Conservation (phyloP, 768 basidiomycete species). For the Sutorius australiensis region DNA sequence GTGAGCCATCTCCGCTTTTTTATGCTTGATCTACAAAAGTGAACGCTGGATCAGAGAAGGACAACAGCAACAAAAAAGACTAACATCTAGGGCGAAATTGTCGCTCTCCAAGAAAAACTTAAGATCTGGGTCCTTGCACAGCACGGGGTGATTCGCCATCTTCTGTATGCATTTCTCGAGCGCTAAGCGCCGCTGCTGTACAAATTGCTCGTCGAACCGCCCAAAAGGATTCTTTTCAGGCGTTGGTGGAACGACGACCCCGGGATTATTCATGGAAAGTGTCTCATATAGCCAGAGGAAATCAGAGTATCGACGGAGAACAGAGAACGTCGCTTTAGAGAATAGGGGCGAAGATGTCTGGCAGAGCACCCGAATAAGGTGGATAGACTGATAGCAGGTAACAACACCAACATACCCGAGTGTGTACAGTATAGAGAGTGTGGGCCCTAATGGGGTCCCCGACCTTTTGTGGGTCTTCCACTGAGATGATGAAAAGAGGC, state of each 20-base stretch:
- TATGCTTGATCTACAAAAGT: constrained; percentile 72
- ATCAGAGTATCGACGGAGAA: constrained; percentile 95
- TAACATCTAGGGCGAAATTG: constrained; percentile 82
- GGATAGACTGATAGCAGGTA: background rate
- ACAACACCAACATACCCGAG: constrained; percentile 53
- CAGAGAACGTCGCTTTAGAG: constrained; percentile 82
- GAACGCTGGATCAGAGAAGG: background rate
- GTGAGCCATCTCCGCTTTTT: constrained; percentile 70
- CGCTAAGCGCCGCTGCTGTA: constrained; percentile 78
- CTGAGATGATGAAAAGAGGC: constrained; percentile 79
- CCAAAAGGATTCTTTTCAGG: constrained; percentile 95
- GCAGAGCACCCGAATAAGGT: background rate
- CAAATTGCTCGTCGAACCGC: constrained; percentile 89
- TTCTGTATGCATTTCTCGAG: constrained; percentile 91
- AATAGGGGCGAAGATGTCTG: constrained; percentile 85
- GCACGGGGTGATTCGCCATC: constrained; percentile 86
- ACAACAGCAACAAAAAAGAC: constrained; percentile 27
- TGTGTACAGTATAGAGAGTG: constrained; percentile 96
- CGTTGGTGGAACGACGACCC: constrained; percentile 93
- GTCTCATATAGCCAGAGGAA: constrained; percentile 96
- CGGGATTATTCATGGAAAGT: constrained; percentile 86
- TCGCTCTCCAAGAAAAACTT: constrained; percentile 92
- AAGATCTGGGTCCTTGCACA: constrained; percentile 85
- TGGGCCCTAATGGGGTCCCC: constrained; percentile 94
- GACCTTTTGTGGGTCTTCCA: constrained; percentile 96